These are phyloP conservation scores for Carex kokanica DNA, from an alignment of 176 grass and related monocot species.

Conservation along the genomic window DNA sequence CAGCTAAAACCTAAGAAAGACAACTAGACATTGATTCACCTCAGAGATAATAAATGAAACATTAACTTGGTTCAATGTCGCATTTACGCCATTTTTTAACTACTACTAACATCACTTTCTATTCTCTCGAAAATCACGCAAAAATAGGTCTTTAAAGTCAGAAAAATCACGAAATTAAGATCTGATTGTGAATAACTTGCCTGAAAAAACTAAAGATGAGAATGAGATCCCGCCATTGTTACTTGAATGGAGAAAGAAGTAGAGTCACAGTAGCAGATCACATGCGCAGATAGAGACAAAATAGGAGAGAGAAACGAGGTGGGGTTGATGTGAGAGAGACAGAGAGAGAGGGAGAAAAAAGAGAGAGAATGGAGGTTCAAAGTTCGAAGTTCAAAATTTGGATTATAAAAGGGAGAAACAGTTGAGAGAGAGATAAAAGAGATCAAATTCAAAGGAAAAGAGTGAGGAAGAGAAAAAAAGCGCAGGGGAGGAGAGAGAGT, in stretches of 20 bases:
- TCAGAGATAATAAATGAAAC: neutral
- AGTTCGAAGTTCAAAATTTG: slow-evolving; percentile 30
- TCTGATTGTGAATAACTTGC: neutral
- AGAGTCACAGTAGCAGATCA: neutral
- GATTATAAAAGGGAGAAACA: neutral
- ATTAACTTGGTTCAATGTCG: neutral
- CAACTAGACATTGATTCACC: neutral
- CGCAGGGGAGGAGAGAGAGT: neutral
- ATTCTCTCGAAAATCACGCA: slow-evolving; percentile 10
- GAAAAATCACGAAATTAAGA: neutral
- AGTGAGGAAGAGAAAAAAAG: slow-evolving; percentile 7
- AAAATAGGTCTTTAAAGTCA: neutral
- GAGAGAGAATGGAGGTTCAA: slow-evolving; percentile 14
- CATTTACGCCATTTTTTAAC: neutral
- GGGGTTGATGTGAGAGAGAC: neutral
- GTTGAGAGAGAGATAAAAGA: neutral
- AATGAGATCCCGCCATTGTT: slow-evolving; percentile 11
- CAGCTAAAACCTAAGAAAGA: neutral
- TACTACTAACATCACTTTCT: neutral
- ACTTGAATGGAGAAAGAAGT: neutral
- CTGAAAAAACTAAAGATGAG: neutral
- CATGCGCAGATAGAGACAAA: slow-evolving; percentile 8
- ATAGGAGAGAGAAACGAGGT: neutral
- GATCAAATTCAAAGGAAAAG: neutral
- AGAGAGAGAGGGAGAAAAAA: slow-evolving; percentile 6